phyloP scores from a whole-genome alignment of 1,284 basidiomycete species.

The Cryptococcus sp. region DNA sequence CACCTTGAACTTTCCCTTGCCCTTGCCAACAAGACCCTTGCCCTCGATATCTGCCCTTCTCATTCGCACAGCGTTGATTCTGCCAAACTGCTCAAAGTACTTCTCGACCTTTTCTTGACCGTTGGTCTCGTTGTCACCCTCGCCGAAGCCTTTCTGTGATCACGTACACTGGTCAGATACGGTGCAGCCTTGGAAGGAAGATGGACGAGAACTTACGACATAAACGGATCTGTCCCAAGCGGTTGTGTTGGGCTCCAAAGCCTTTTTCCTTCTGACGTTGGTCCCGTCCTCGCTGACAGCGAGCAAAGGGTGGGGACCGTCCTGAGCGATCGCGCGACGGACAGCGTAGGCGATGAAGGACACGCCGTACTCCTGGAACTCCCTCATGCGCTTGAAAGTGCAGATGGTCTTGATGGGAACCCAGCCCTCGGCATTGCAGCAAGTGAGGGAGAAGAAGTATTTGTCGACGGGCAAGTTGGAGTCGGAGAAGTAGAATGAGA shows the following conservation, averaged over 20 bases:
- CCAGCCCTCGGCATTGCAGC: conserved; percentile 78
- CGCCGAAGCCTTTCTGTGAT: conserved; percentile 82
- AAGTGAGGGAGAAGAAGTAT: conserved; percentile 83
- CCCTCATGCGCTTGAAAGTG: conserved; percentile 95
- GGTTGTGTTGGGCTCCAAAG: conserved; percentile 64
- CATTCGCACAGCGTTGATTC: conserved; percentile 73
- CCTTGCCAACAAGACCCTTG: conserved; percentile 29
- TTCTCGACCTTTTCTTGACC: conserved; percentile 75
- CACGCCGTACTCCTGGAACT: conserved; percentile 63
- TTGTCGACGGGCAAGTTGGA: conserved; percentile 96
- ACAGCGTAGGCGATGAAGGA: conserved; percentile 70
- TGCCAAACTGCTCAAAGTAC: conserved; percentile 79
- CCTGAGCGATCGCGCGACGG: conserved; percentile 51
- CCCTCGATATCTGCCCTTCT: conserved; percentile 68
- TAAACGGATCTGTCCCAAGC: conserved; percentile 79
- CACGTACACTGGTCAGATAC: neutral
- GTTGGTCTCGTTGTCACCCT: conserved; percentile 61
- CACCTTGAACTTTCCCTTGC: conserved; percentile 42
- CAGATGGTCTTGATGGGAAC: conserved; percentile 82
- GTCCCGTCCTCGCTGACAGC: conserved; percentile 69
- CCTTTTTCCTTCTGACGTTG: conserved; percentile 71
- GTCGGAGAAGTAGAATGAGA: conserved; percentile 97
- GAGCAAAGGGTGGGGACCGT: conserved; percentile 62
- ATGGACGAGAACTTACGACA: conserved; percentile 63
- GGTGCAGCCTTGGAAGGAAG: neutral